Percentiles rank a stretch among this genome's conserved stretches.
Evolutionary conservation across 345 rosid species (phyloP).

Genomic region (Salix caprea): DNA sequence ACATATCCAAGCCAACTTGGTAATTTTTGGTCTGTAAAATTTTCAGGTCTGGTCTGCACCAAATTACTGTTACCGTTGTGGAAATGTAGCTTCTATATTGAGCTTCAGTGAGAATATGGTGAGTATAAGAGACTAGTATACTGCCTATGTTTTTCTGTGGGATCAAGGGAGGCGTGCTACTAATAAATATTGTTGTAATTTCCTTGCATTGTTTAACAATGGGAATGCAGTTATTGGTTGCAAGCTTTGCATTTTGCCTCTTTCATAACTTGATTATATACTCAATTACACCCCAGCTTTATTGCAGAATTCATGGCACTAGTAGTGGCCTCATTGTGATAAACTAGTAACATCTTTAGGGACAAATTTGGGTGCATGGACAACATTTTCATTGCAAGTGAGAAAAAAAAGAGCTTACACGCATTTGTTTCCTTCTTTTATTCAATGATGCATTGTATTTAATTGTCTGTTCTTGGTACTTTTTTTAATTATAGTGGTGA

Average conservation of each 20-base stretch:
- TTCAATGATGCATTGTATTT: not conserved
- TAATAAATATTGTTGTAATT: not conserved
- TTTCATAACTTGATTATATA: not conserved
- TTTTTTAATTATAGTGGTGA: not conserved
- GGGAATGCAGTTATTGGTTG: not conserved
- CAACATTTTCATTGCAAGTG: not conserved
- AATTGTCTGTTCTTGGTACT: not conserved
- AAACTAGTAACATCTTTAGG: not conserved
- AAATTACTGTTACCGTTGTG: slow-evolving; percentile 98
- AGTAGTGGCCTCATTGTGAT: not conserved
- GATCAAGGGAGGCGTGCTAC: not conserved
- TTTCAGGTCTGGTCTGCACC: slow-evolving; percentile 99
- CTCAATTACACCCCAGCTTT: not conserved
- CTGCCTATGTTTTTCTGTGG: not conserved
- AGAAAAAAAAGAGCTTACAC: not conserved
- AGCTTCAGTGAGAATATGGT: slow-evolving; percentile 98
- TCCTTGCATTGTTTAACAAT: not conserved
- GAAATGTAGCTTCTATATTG: slow-evolving; percentile 98
- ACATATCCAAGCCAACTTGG: slow-evolving; percentile 7
- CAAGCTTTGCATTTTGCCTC: not conserved
- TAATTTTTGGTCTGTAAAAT: slow-evolving; percentile 22
- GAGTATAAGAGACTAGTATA: not conserved
- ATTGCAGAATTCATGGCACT: not conserved
- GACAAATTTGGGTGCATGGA: not conserved
- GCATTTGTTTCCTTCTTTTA: not conserved